Evolutionary conservation across 1,284 basidiomycete genomes (phyloP).

Genomic region (Apiotrichum porosum): DNA sequence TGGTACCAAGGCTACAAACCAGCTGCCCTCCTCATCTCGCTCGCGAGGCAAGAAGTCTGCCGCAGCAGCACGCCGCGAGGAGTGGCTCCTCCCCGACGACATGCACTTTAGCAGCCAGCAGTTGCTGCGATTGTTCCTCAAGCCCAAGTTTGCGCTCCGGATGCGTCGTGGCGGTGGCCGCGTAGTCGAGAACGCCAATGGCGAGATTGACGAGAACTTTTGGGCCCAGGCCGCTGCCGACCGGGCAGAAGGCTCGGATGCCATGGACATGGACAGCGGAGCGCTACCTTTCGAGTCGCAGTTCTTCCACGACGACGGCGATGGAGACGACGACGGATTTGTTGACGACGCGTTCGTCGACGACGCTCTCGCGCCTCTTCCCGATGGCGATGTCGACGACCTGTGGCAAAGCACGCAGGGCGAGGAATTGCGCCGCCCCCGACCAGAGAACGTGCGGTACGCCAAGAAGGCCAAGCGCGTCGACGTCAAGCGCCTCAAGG

Average conservation of each 20-base stretch:
- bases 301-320: constrained; percentile 91
- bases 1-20: constrained; percentile 62
- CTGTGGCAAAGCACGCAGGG: constrained; percentile 74
- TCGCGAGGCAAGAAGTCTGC: constrained; percentile 53
- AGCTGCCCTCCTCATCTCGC: constrained; percentile 54
- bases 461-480: constrained; percentile 94
- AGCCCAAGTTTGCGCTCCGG: constrained; percentile 87
- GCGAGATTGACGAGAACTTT: constrained; percentile 87
- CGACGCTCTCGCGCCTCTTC: constrained; percentile 59
- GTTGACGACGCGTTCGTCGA: constrained; percentile 61
- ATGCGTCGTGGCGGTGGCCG: constrained; percentile 58
- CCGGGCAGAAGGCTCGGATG: constrained; percentile 55
- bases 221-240: constrained; percentile 89
- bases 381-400: constrained; percentile 57
- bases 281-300: constrained; percentile 83
- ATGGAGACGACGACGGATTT: constrained; percentile 74
- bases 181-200: constrained; percentile 53
- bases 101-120: constrained; percentile 93
- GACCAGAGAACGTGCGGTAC: constrained; percentile 89
- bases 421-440: constrained; percentile 65
- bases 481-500: constrained; percentile 93
- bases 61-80: constrained; percentile 55
- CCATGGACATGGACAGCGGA: constrained; percentile 57
- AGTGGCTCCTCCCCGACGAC: constrained; percentile 86
- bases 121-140: constrained; percentile 86